Evolutionary conservation across 371 early-diverging fungal genomes (phyloP), one percentile per base, ranked within the genome.

Genomic region (Entomophthora muscae): DNA sequence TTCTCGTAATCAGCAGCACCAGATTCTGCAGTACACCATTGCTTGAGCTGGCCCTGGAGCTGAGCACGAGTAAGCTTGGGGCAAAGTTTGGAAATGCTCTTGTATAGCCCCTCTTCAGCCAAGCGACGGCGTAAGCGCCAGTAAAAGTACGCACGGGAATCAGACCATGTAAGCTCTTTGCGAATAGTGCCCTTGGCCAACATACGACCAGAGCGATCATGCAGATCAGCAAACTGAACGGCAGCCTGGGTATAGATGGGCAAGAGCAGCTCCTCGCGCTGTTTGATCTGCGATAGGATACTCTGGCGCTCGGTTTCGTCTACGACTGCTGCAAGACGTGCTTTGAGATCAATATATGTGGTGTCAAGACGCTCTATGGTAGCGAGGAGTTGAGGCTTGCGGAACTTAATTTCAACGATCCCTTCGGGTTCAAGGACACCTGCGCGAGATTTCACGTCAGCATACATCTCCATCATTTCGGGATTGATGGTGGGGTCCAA

Each of bases 371-470:
- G n/a, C n/a, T n/a, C 94, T 87, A 96, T 93, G 31, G 91, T 85
- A 2, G 89, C 85, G 56, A 94, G 68, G 66, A 95, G 67, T 71
- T 91, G 87, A 29, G 93, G 88, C 74, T 86, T 87, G 55, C 98
- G 88, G 87, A 87, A 97, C 82, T 99, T 99, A 80, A 99, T 95
- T 69, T 92, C 93, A n/a, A 95, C 91, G 64, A 98, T 87, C 69
- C 98, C 99, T 66, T 95, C 92, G 33, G 99, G 97, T 75, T 99
- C 98, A 3, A 99, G 75, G 1, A 98, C 95, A 71, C 98, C 95
- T 64, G 95, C 98, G 58, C 93, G 84, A 2, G 95, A 82, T 53
- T 86, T 79, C 55, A 75, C 76, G 71, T 96, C 95, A 22, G 95
- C 96, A 69, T 96, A 94, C 93, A 98, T 97, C 73, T 92, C n/a